phyloP scores from a whole-genome alignment of 805 yeast species.

The Priceomyces fermenticarens region DNA sequence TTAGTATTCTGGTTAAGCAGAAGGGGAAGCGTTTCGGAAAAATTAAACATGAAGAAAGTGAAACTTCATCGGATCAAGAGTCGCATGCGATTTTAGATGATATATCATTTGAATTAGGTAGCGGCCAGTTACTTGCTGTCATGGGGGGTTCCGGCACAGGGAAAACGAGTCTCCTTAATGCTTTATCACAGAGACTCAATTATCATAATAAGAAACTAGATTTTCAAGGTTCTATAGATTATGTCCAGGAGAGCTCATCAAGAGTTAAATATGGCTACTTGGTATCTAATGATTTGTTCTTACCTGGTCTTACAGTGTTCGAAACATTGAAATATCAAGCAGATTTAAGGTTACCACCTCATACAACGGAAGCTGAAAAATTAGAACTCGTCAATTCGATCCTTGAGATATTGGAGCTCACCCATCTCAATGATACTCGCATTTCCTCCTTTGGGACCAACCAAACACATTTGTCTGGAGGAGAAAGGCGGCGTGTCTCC shows the following conservation, averaged over 20 bases:
- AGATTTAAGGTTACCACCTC: conserved; percentile 57
- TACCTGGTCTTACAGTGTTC: conserved; percentile 67
- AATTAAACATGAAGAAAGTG: conserved; percentile 2
- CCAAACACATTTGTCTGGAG: conserved; percentile 71
- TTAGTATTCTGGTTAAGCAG: conserved; percentile 16
- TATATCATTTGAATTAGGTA: conserved; percentile 56
- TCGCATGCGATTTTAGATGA: conserved; percentile 27
- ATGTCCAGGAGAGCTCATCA: conserved; percentile 9
- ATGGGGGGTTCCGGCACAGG: conserved; percentile 90
- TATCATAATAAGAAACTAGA: conserved; percentile 37
- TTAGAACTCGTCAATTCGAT: conserved; percentile 53
- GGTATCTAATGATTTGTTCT: conserved; percentile 69
- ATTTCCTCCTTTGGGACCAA: conserved; percentile 47
- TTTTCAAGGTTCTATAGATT: conserved; percentile 43
- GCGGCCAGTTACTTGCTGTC: conserved; percentile 70
- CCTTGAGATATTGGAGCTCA: conserved; percentile 61
- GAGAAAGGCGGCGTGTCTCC: conserved; percentile 76
- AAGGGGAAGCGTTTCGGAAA: not conserved
- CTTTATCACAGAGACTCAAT: conserved; percentile 52
- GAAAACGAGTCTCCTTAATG: conserved; percentile 75
- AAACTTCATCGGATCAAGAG: not conserved
- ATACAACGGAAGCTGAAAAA: conserved; percentile 44
- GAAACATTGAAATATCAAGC: conserved; percentile 74
- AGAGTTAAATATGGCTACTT: conserved; percentile 54
- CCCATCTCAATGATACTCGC: conserved; percentile 56